Base-by-base conservation (phyloP, 208 protist species). In the Entamoeba invadens region DNA sequence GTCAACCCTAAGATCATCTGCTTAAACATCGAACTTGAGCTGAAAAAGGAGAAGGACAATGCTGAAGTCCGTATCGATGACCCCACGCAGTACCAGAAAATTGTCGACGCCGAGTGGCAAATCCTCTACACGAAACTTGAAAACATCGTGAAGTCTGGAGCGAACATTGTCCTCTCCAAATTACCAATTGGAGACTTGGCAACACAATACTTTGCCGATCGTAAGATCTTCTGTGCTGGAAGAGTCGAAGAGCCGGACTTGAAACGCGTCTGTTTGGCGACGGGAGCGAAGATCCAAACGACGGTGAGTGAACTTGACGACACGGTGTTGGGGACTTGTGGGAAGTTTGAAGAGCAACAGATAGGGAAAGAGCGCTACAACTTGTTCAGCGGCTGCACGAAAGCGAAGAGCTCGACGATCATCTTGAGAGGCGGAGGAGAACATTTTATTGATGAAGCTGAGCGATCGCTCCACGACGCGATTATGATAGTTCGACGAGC, bases 111-210 rank as follows among this genome's bases (percentile, higher is more conserved):
- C 5, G 99, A 99, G 95, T 99, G 98, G 96, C 98, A 98, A 92
- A 99, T 99, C 94, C 99, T 99, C 95, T 99, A 99, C 96, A 97
- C 98, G 93, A 99, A 99, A 96, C 97, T 99, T 44, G 98, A 99
- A 44, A 98, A 98, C 94, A 99, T 99, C 95, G 97, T 98, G 91
- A 96, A 96, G 18, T 97, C 96, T 4, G 99, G 99, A 44, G 99
- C 99, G 10, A 99, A 99, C 57, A 93, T 97, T 93, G 96, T 99
- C 35, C 97, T 99, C 5, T 99, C 99, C 14, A 97, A 97, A 47
- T 97, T 99, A 44, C 97, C 99, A 42, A 99, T 99, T 96, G 99
- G 99, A 94, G 99, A 99, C 96, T 95, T 99, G 45, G 99, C 99
- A 1, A 99, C 99, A 47, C 99, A 99, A 97, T 99, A 99, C 97